Conservation (phyloP, 2,329 filamentous ascomycete genomes). For the Geosmithia flava region DNA sequence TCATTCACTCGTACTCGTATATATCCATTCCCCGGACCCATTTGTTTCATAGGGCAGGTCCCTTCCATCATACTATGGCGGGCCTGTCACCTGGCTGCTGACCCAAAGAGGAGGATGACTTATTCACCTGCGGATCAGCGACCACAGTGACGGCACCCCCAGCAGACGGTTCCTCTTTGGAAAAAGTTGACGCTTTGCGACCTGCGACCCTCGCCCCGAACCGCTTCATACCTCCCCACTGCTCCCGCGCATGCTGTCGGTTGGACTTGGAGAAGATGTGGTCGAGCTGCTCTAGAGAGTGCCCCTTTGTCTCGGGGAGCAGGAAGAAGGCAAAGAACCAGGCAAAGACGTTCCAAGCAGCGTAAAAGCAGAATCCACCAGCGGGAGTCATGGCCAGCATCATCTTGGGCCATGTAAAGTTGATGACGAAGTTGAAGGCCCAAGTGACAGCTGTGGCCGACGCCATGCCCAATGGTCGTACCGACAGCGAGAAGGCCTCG, state of each 20-base stretch:
- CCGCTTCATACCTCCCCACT: slow-evolving; percentile 1
- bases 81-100: background rate
- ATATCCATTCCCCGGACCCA: too few relatives aligned
- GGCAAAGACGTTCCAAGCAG: slow-evolving; percentile 14
- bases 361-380: slow-evolving; percentile 20
- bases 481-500: slow-evolving; percentile 40
- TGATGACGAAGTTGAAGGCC: slow-evolving; percentile 15
- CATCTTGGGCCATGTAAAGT: slow-evolving; percentile 12
- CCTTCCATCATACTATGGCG: background rate
- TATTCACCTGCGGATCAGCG: background rate
- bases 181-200: slow-evolving; percentile 4
- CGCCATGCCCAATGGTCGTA: slow-evolving; percentile 38
- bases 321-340: slow-evolving; percentile 41
- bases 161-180: background rate
- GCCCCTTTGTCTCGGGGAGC: slow-evolving; percentile 47
- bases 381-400: slow-evolving; percentile 9
- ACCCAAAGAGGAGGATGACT: background rate
- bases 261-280: slow-evolving; percentile 11
- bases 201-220: slow-evolving; percentile 2
- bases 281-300: slow-evolving; percentile 49
- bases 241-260: slow-evolving; percentile 6
- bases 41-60: background rate
- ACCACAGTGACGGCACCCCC: background rate
- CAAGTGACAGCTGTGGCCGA: slow-evolving; percentile 21
- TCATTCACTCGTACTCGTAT: too few relatives aligned